Conservation (phyloP, 176 grass and related monocot species). For the Aegilops speltoides region DNA sequence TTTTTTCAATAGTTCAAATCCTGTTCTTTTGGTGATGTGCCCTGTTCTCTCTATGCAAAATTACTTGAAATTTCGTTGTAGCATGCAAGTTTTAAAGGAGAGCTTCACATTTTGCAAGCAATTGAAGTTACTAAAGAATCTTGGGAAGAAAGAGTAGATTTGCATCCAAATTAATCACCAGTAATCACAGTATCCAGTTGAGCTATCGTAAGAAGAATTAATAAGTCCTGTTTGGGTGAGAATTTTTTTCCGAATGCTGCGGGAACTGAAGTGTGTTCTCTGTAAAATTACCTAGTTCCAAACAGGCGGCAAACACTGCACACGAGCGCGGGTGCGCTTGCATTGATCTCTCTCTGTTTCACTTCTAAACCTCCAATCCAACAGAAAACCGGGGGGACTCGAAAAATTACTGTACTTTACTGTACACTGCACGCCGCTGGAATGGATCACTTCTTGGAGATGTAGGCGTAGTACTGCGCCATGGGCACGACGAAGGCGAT, state of each 20-base stretch:
- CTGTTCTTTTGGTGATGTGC: neutral
- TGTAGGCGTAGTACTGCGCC: constrained; percentile 98
- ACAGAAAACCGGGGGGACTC: neutral
- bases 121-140: too few relatives aligned
- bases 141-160: neutral
- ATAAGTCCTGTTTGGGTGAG: neutral
- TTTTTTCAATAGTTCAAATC: constrained; percentile 7
- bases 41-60: neutral
- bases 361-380: constrained; percentile 28
- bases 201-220: neutral
- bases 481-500: constrained; percentile 98
- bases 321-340: neutral
- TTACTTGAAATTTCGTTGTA: neutral
- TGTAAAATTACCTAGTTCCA: neutral
- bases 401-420: constrained; percentile 33
- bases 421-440: constrained; percentile 27
- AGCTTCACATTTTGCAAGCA: too few relatives aligned
- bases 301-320: neutral
- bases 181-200: neutral
- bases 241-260: neutral
- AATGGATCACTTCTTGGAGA: constrained; percentile 80
- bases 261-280: neutral
- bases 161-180: neutral
- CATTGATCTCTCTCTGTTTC: constrained; percentile 24
- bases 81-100: neutral